Conservation (phyloP, 805 yeast species). For the Kluyveromyces nonfermentans region DNA sequence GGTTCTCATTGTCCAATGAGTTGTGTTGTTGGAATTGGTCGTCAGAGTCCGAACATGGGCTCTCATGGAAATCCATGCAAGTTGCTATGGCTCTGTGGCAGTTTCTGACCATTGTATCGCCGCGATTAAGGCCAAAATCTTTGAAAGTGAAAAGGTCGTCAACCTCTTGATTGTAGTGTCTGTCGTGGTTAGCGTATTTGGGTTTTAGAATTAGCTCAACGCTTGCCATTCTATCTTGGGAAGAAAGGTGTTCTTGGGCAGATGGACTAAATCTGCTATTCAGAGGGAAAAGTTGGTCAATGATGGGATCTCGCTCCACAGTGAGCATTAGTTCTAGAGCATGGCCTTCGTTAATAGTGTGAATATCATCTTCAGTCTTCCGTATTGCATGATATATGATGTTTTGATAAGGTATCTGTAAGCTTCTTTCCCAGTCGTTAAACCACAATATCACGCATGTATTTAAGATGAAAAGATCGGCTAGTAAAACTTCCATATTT, state of each 20-base stretch:
- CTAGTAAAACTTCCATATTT: conserved; percentile 9
- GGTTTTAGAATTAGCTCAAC: conserved; percentile 31
- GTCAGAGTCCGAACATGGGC: conserved; percentile 9
- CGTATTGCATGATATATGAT: conserved; percentile 26
- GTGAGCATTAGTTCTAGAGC: conserved; percentile 19
- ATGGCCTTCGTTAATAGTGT: conserved; percentile 13
- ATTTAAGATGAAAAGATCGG: conserved; percentile 33
- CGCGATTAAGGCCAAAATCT: conserved; percentile 33
- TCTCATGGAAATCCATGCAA: conserved; percentile 25
- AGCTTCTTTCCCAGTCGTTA: conserved; percentile 26
- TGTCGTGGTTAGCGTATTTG: conserved; percentile 28
- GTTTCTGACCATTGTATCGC: conserved; percentile 31
- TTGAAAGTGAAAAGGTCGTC: conserved; percentile 31
- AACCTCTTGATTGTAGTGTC: conserved; percentile 28
- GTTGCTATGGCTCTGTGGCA: conserved; percentile 31
- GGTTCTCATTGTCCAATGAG: conserved; percentile 4
- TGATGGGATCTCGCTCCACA: conserved; percentile 19
- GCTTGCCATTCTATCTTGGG: conserved; percentile 11
- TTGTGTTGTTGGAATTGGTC: conserved; percentile 4
- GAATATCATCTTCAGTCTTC: conserved; percentile 9
- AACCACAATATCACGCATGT: conserved; percentile 34
- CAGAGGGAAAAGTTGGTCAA: conserved; percentile 18
- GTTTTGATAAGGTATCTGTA: conserved; percentile 30
- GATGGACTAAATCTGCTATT: conserved; percentile 1
- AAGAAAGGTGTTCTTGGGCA: neutral